Evolutionary conservation across 164 flowering plant species (phyloP).

Genomic region (Chimonanthus salicifolius): DNA sequence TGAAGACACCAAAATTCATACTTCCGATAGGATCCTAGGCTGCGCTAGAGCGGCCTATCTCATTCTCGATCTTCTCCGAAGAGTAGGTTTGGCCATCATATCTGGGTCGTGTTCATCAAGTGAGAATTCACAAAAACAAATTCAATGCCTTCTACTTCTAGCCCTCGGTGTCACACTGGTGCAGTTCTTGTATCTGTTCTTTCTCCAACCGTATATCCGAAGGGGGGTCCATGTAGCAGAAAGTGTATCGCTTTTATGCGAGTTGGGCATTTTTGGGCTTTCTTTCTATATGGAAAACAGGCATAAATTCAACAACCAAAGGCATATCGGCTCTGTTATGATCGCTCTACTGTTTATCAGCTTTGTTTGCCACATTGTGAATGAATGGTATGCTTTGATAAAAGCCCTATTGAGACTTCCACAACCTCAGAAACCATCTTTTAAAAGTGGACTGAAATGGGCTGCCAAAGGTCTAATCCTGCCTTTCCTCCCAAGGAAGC

Average conservation of each 20-base stretch:
- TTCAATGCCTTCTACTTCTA: slow-evolving; percentile 20
- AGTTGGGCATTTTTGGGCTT: slow-evolving; percentile 44
- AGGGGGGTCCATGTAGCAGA: slow-evolving; percentile 47
- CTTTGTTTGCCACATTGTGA: slow-evolving; percentile 38
- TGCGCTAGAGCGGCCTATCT: slow-evolving; percentile 45
- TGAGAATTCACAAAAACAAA: slow-evolving; percentile 7
- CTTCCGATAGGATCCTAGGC: slow-evolving; percentile 29
- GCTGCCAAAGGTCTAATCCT: slow-evolving; percentile 45
- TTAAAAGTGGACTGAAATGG: slow-evolving; percentile 39
- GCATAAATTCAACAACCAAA: slow-evolving; percentile 14
- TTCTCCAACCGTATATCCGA: slow-evolving; percentile 44
- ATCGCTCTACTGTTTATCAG: slow-evolving; percentile 37
- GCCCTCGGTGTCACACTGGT: slow-evolving; percentile 39
- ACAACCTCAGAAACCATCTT: slow-evolving; percentile 32
- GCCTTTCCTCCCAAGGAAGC: slow-evolving; percentile 46
- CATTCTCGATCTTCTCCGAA: slow-evolving; percentile 43
- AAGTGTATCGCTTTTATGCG: slow-evolving; percentile 43
- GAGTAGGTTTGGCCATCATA: slow-evolving; percentile 38
- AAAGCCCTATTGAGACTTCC: slow-evolving; percentile 34
- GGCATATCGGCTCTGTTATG: slow-evolving; percentile 33
- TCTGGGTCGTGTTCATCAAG: slow-evolving; percentile 33
- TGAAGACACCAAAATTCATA: slow-evolving; percentile 25
- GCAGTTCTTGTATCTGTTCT: slow-evolving; percentile 37
- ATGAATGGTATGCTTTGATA: slow-evolving; percentile 52
- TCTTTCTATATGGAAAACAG: slow-evolving; percentile 12